Evolutionary conservation across 768 basidiomycete species (phyloP).

Genomic region (Kwoniella sp.): DNA sequence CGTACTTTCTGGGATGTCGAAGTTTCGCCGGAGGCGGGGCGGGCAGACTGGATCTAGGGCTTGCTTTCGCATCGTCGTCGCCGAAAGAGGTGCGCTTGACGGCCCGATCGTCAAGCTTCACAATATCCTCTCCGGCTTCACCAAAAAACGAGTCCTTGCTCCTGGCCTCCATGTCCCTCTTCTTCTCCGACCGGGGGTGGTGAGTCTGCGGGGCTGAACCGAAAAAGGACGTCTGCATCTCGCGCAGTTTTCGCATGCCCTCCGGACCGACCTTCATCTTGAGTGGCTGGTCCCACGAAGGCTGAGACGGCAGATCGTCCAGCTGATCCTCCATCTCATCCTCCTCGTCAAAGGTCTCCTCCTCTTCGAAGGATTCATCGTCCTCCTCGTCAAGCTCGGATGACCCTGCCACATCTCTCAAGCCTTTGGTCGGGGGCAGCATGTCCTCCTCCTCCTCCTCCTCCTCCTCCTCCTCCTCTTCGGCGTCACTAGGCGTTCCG

Average conservation of each 20-base stretch:
- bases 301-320: background rate
- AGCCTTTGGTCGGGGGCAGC: slow-evolving; percentile 27
- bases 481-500: too few species aligned
- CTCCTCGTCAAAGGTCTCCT: slow-evolving; percentile 11
- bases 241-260: slow-evolving; percentile 40
- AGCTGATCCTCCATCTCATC: slow-evolving; percentile 25
- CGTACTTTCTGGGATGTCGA: slow-evolving; percentile 74
- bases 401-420: slow-evolving; percentile 18
- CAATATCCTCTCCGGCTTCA: slow-evolving; percentile 44
- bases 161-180: slow-evolving; percentile 13
- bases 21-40: slow-evolving; percentile 61
- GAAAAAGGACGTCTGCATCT: slow-evolving; percentile 48
- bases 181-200: slow-evolving; percentile 2
- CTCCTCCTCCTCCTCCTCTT: slow-evolving; percentile 19
- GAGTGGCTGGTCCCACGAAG: slow-evolving; percentile 27
- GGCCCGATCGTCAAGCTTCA: slow-evolving; percentile 35
- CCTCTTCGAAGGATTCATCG: slow-evolving; percentile 3
- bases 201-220: background rate
- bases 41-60: too few species aligned
- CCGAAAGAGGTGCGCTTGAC: slow-evolving; percentile 70
- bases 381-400: slow-evolving; percentile 25
- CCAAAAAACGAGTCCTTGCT: slow-evolving; percentile 42
- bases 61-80: too few species aligned
- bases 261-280: slow-evolving; percentile 30
- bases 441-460: slow-evolving; percentile 28